A percentile compares a stretch with the other conserved stretches of the same genome.
Evolutionary conservation across 345 rosid species (phyloP).

Genomic region (Rhizophora apiculata): DNA sequence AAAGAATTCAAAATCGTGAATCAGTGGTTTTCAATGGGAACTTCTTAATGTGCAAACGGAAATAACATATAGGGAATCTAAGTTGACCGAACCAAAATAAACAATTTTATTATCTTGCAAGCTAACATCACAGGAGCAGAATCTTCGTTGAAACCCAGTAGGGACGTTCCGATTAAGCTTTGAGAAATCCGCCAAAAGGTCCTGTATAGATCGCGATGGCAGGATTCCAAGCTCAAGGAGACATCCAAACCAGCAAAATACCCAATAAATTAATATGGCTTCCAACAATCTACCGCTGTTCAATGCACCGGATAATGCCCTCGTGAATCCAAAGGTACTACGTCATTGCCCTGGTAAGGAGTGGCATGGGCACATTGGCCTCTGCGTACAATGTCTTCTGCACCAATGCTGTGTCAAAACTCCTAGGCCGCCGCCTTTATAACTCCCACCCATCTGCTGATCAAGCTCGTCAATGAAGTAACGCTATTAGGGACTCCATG

Average conservation of each 20-base stretch:
- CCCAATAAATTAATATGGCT: conserved; percentile 1
- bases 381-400: conserved; percentile 70
- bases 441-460: conserved; percentile 42
- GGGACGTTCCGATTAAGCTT: too few species aligned
- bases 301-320: conserved; percentile 52
- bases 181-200: too few species aligned
- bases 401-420: conserved; percentile 51
- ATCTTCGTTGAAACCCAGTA: too few species aligned
- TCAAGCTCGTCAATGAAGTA: conserved; percentile 33
- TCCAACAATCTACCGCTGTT: conserved; percentile 37
- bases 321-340: conserved; percentile 63
- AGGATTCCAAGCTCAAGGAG: too few species aligned
- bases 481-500: conserved; percentile 54
- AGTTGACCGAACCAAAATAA: too few species aligned
- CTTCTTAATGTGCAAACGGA: too few species aligned
- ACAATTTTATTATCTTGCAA: too few species aligned
- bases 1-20: too few species aligned
- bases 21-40: too few species aligned
- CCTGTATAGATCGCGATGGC: too few species aligned
- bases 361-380: conserved; percentile 75
- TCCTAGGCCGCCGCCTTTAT: conserved; percentile 46
- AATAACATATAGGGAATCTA: too few species aligned
- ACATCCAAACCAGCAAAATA: neutral
- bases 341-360: conserved; percentile 51
- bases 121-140: too few species aligned